Base-by-base conservation (phyloP, 148 eudicot species). In the Dianthus caryophyllus region DNA sequence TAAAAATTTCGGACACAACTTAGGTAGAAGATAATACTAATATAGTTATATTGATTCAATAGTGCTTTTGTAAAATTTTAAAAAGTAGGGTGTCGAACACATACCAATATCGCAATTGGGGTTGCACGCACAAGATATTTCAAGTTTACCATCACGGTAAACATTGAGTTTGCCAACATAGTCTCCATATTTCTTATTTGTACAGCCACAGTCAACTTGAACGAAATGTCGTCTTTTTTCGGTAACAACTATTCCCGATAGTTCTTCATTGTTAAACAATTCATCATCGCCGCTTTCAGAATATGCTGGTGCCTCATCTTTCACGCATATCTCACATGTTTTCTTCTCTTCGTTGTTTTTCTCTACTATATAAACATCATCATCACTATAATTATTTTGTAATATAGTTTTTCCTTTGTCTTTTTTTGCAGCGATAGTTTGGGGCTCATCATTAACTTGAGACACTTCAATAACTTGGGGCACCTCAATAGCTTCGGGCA, bases 121-220 rank as follows among this genome's bases (percentile, higher is more conserved):
- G 39, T 55, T 14, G 48, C 70, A 74, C 10, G 29, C 54, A 33
- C 77, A 75, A 55, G 52, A 18, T 12, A 69, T 47, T 22, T 63
- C 69, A 30, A 75, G 65, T 46, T 64, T 75, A 4, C 78, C 78
- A 5, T 9, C 29, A 25, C 49, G 26, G 51, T 69, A 69, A 4
- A 75, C 15, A 47, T 9, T 55, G 20, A 75, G 65, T 2, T 33
- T 75, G 18, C 78, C 78, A 6, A 2, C 31, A 1, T 54, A 55
- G 58, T 75, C 78, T 13, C 78, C 78, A 56, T 17, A 63, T 9
- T 9, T 38, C 4, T 0, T 36, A 47, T 47, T 55, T 1, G 73
- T 75, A 33, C 69, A 69, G 8, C 78, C 78, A 46, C 78, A 69
- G 0, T 52, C 65, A 18, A 75, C 69, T 63, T 75, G 64, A 4